Percentiles rank a stretch among this genome's conserved stretches.
phyloP scores from a whole-genome alignment of 352 stramenopile species.

The Globisporangium heterothallicum region DNA sequence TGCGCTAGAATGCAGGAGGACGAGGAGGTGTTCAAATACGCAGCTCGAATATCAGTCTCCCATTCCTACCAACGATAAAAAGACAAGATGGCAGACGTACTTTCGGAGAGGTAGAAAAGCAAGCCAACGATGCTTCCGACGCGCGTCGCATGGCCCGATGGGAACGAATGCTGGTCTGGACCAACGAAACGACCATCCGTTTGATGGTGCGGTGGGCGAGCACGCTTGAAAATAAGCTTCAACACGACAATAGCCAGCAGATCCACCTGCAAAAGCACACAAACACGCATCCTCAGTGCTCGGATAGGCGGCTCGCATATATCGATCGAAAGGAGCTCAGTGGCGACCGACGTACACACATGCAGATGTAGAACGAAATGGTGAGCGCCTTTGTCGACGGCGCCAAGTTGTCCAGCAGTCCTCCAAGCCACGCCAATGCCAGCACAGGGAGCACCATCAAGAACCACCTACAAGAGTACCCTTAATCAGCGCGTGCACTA shows the following conservation, averaged over 20 bases:
- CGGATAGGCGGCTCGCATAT: not conserved
- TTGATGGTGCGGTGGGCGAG: slow-evolving; percentile 68
- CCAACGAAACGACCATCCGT: slow-evolving; percentile 72
- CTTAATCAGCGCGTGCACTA: no score
- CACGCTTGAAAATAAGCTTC: slow-evolving; percentile 68
- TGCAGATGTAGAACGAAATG: slow-evolving; percentile 40
- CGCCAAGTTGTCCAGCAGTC: slow-evolving; percentile 23
- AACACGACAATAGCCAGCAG: slow-evolving; percentile 76
- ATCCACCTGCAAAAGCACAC: slow-evolving; percentile 36
- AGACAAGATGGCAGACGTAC: slow-evolving; percentile 10
- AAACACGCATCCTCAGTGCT: not conserved
- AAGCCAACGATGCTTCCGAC: slow-evolving; percentile 66
- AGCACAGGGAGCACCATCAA: slow-evolving; percentile 47
- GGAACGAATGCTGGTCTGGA: slow-evolving; percentile 83
- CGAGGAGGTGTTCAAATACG: no score
- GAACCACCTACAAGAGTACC: slow-evolving; percentile 33
- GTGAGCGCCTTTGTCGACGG: slow-evolving; percentile 25
- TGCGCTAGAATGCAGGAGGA: slow-evolving; percentile 20
- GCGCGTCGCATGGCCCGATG: slow-evolving; percentile 76
- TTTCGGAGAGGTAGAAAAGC: slow-evolving; percentile 50
- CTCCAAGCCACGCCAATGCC: slow-evolving; percentile 25
- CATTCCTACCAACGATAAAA: not conserved
- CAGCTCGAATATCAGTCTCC: no score
- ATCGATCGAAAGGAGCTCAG: no score
- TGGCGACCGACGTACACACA: slow-evolving; percentile 31